These are phyloP conservation scores for Vanderwaltozyma yarrowii DNA, from an alignment of 805 yeast genomes.

Conservation along the genomic window DNA sequence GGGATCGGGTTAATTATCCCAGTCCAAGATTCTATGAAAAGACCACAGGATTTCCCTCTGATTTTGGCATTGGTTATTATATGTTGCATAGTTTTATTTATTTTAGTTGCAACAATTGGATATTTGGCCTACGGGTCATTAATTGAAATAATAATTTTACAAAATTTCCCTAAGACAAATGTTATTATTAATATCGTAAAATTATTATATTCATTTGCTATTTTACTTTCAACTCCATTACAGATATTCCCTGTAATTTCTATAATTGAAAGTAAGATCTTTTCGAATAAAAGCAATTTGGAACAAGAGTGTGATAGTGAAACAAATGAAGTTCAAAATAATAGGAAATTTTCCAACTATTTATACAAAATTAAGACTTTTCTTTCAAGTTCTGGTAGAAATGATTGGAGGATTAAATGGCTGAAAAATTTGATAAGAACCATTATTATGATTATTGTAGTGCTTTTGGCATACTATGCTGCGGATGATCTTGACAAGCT, in stretches of 20 bases:
- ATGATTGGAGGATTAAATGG: conserved; percentile 45
- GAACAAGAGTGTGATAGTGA: neutral
- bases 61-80: conserved; percentile 53
- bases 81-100: conserved; percentile 53
- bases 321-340: neutral
- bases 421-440: conserved; percentile 49
- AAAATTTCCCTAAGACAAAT: conserved; percentile 61
- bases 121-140: conserved; percentile 57
- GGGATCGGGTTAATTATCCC: conserved; percentile 79
- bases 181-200: conserved; percentile 56
- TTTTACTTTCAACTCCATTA: conserved; percentile 66
- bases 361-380: neutral
- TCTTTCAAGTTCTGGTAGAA: conserved; percentile 41
- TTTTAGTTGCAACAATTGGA: conserved; percentile 56
- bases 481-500: conserved; percentile 60
- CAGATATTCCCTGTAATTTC: conserved; percentile 73
- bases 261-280: conserved; percentile 54
- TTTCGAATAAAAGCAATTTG: conserved; percentile 27
- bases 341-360: too few species aligned
- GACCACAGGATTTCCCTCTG: conserved; percentile 62
- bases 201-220: conserved; percentile 63
- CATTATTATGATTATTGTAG: conserved; percentile 42
- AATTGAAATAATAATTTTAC: conserved; percentile 56
- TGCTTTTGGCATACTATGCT: conserved; percentile 53
- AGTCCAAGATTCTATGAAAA: conserved; percentile 68